phyloP scores from a whole-genome alignment of 345 rosid species.

The Populus davidiana region DNA sequence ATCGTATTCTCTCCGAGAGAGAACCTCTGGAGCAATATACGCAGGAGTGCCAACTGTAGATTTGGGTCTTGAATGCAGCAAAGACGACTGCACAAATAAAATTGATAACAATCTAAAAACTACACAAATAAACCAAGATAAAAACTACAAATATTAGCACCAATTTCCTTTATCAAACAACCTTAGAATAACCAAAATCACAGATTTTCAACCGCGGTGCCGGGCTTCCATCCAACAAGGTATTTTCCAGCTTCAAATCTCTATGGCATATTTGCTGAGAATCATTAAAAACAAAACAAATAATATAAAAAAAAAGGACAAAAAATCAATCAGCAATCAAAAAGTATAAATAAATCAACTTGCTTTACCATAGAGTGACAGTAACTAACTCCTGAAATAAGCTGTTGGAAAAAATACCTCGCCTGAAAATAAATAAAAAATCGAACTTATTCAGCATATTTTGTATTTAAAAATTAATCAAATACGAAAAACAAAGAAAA shows the following conservation, averaged over 20 bases:
- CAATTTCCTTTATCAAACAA: background rate
- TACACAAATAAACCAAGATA: slow-evolving; percentile 6
- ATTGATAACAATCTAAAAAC: slow-evolving; percentile 9
- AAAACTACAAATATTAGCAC: background rate
- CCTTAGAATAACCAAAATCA: slow-evolving; percentile 82
- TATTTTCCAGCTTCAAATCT: slow-evolving; percentile 73
- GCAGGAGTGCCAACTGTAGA: slow-evolving; percentile 84
- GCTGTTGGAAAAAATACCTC: slow-evolving; percentile 69
- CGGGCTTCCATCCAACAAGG: slow-evolving; percentile 64
- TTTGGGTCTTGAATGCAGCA: slow-evolving; percentile 79
- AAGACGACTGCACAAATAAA: slow-evolving; percentile 52
- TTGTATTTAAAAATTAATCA: background rate
- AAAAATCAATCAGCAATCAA: no score
- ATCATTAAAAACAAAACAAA: background rate
- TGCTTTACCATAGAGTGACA: slow-evolving; percentile 58
- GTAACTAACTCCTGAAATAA: slow-evolving; percentile 67
- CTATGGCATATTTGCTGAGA: slow-evolving; percentile 71
- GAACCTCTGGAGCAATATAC: slow-evolving; percentile 83
- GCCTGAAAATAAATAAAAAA: slow-evolving; percentile 34
- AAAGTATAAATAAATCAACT: background rate
- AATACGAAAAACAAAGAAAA: background rate
- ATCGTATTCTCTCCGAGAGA: slow-evolving; percentile 71
- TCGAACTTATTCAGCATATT: background rate
- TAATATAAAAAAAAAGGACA: background rate
- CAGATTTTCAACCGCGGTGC: slow-evolving; percentile 71